Evolutionary conservation across 805 yeast species (phyloP).

Genomic region (Suhomyces sp.): DNA sequence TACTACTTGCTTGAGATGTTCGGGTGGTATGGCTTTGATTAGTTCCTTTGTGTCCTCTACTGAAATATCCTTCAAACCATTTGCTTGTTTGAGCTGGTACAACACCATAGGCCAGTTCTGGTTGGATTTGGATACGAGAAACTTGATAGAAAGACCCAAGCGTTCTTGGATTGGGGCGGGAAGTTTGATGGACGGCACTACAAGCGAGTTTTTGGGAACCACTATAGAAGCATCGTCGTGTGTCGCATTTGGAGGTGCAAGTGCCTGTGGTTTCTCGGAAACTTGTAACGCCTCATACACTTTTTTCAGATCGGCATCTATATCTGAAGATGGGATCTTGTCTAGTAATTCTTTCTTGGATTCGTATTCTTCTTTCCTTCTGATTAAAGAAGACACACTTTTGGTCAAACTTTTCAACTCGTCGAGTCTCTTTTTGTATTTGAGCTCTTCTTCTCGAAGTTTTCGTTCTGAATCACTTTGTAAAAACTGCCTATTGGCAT

Average conservation of each 20-base stretch:
- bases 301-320: slow-evolving; percentile 14
- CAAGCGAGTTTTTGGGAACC: slow-evolving; percentile 11
- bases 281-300: slow-evolving; percentile 10
- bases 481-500: slow-evolving; percentile 6
- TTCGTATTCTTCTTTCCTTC: slow-evolving; percentile 6
- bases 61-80: slow-evolving; percentile 34
- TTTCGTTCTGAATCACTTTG: slow-evolving; percentile 21
- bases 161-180: slow-evolving; percentile 36
- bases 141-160: slow-evolving; percentile 39
- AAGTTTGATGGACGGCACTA: slow-evolving; percentile 21
- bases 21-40: slow-evolving; percentile 40
- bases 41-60: slow-evolving; percentile 34
- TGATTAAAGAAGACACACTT: slow-evolving; percentile 23
- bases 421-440: slow-evolving; percentile 20
- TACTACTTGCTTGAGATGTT: slow-evolving; percentile 31
- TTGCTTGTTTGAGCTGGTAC: slow-evolving; percentile 29
- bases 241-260: not conserved
- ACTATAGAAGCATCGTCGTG: slow-evolving; percentile 4
- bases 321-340: slow-evolving; percentile 11
- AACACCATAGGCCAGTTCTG: slow-evolving; percentile 51
- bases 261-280: not conserved
- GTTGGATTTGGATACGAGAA: slow-evolving; percentile 34
- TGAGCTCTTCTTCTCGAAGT: slow-evolving; percentile 17
- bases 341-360: slow-evolving; percentile 15
- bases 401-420: slow-evolving; percentile 31